Evolutionary conservation across 2,329 filamentous ascomycete genomes (phyloP).

Genomic region (Fusarium musae): DNA sequence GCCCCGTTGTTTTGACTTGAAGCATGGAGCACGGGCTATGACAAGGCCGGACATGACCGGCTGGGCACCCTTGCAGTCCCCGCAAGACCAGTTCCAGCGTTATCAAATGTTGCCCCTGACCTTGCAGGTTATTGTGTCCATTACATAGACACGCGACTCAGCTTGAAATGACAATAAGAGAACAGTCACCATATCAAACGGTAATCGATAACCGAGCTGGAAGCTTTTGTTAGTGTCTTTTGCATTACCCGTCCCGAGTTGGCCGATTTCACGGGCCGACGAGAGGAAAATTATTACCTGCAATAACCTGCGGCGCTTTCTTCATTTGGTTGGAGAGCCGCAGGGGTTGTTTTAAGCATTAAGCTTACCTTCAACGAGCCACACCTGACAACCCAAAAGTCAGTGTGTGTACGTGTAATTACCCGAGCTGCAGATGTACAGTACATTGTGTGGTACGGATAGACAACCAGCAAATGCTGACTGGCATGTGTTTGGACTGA

Average conservation of each 20-base stretch:
- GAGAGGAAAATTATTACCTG: conserved; percentile 7
- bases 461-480: neutral
- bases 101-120: conserved; percentile 26
- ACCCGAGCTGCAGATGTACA: neutral
- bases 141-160: neutral
- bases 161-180: neutral
- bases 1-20: conserved; percentile 29
- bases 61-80: conserved; percentile 30
- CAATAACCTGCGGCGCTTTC: conserved; percentile 16
- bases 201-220: neutral
- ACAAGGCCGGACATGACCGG: conserved; percentile 41
- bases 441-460: neutral
- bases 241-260: neutral
- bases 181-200: neutral
- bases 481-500: neutral
- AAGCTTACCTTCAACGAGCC: conserved; percentile 13
- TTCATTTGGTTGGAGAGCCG: neutral
- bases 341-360: conserved; percentile 21
- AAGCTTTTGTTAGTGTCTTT: neutral
- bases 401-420: neutral
- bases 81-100: conserved; percentile 21
- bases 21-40: conserved; percentile 11
- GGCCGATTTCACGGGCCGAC: conserved; percentile 12
- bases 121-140: conserved; percentile 7
- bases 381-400: neutral